Evolutionary conservation across 306 rosid genomes (phyloP), one percentile per base, ranked within the genome.

Genomic region (Trifolium dubium): DNA sequence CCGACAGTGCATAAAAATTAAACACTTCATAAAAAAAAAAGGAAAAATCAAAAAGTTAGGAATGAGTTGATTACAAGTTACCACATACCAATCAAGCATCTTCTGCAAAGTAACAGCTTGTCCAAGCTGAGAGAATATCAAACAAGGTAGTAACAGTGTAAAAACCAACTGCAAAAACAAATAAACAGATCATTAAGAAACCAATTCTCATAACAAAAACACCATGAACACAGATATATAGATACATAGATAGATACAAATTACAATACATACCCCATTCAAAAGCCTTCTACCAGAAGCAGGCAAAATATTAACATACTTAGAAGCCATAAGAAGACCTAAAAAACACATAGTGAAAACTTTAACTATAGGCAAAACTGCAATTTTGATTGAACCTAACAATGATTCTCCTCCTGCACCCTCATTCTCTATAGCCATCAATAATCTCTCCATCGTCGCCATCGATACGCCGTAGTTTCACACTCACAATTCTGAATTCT

Each of bases 261-360:
- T 37, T 23, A 23, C 0, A 0, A 23, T 23, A 71, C 85, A 76
- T 80, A 92, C 99, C 93, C 96, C 97, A 78, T 95, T 95, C 74
- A 95, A 79, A 15, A 92, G 96, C 76, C 84, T 92, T 69, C 99
- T 90, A 51, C 99, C 99, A 46, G 79, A 71, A 63, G 99, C 89
- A 8, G 96, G 92, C 77, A 95, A 83, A 30, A 95, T 87, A 69
- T 92, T 85, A 23, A 92, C 91, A 81, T 81, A 89, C 86, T 90
- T 95, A 64, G 99, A 90, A 75, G 99, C 99, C 99, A 95, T 92
- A 3, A 95, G 91, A 70, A 92, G 86, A 3, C 99, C 99, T 92
- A 95, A 81, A 39, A 85, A 82, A 68, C 99, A 95, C 71, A 92
- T 79, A 8, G 97, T 89, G 81, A 92, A 88, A 7, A 95, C 98